Base-by-base conservation (phyloP, 169 alveolate species). In the Miamiensis avidus region DNA sequence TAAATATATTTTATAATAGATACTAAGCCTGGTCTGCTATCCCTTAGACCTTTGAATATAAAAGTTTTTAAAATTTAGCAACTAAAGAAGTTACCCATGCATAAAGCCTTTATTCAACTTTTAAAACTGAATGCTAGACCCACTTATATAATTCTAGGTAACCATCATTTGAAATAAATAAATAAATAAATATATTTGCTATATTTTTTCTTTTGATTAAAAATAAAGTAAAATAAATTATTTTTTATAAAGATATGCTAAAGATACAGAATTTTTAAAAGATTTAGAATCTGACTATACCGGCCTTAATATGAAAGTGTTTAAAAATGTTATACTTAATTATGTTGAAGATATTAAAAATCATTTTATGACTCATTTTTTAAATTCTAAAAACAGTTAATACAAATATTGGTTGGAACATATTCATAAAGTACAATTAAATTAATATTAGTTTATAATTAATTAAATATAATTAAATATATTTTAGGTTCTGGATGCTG, bases 401-500 rank as follows among this genome's bases (percentile, higher is more conserved):
- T 49, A 49, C 20, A 49, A 49, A 49, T 49, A 49, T 49, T 49
- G 69, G 69, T 20, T 49, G 69, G 69, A 49, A 49, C 69, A 49
- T 49, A 49, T 49, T 49, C 20, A 49, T 11, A 49, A 49, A 20
- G 69, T 49, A 49, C 20, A 49, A 49, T 11, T 11, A 49, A 49
- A 49, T 49, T 49, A 49, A 11, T 11, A 49, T 49, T 49, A 11
- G 4, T 49, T 11, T 11, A 49, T 49, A 11, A 49, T 49, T 4
- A 49, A 11, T 49, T 11, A 11, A 49, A 49, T 49, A 11, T 20
- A 11, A 11, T 11, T 49, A 11, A 49, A 49, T 11, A 11, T 11
- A 11, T 49, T 49, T 11, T 49, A 49, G 69, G 81, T 82, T 27
- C 65, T 86, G 64, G 90, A 86, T 64, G 83, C 87, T 1, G 69